A percentile compares a stretch with the other conserved stretches of the same genome.
Conservation (phyloP, 2,329 filamentous ascomycete genomes). For the Xylaria digitata region DNA sequence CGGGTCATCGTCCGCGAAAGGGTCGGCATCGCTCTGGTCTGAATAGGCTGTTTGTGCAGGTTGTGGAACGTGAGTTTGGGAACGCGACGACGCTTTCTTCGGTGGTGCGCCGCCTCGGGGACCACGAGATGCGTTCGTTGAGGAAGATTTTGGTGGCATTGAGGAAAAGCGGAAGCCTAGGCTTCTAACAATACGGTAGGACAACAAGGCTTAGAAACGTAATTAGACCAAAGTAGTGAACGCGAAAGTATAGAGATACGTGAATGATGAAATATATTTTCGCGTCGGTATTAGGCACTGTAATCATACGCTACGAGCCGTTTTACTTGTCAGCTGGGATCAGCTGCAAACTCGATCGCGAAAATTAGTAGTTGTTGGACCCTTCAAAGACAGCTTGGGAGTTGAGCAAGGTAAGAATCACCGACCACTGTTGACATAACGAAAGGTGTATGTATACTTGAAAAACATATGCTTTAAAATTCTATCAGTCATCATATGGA, state of each 20-base stretch:
- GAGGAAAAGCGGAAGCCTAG: neutral
- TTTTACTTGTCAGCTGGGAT: neutral
- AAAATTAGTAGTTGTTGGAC: neutral
- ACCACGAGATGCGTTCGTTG: conserved; percentile 52
- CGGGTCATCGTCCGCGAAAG: conserved; percentile 45
- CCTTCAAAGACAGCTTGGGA: neutral
- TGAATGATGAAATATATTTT: neutral
- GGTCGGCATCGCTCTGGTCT: conserved; percentile 42
- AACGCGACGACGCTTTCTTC: conserved; percentile 36
- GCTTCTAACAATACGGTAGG: neutral
- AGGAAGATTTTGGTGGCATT: conserved; percentile 59
- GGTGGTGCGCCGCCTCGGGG: conserved; percentile 38
- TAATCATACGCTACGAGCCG: too few relatives aligned
- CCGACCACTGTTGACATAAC: conserved; percentile 15
- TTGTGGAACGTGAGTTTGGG: conserved; percentile 26
- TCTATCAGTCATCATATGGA: conserved; percentile 55
- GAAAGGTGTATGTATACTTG: neutral
- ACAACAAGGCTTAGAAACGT: neutral
- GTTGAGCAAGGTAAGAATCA: neutral
- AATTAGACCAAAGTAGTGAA: neutral
- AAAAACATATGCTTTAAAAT: conserved; percentile 44
- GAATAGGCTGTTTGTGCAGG: conserved; percentile 32
- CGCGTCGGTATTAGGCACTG: neutral
- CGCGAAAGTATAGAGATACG: neutral
- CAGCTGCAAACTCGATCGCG: neutral